Evolutionary conservation across 2,329 filamentous ascomycete species (phyloP).

Genomic region (Daldinia eschscholtzii): DNA sequence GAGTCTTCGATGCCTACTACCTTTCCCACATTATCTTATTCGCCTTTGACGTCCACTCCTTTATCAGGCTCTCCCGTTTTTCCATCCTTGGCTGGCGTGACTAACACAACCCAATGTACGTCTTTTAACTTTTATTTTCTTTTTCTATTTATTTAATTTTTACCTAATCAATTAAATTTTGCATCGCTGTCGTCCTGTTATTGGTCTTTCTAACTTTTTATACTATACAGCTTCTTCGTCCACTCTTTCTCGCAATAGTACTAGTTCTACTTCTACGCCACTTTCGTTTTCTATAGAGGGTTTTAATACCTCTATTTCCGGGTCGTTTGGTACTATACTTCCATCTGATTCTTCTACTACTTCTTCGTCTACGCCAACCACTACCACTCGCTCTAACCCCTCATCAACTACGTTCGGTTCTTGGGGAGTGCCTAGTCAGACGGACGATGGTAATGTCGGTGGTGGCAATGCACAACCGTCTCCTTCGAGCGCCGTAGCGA

Average conservation of each 20-base stretch:
- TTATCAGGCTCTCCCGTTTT: conserved; percentile 49
- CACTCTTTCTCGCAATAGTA: conserved; percentile 43
- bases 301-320: conserved; percentile 38
- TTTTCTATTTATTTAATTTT: not conserved
- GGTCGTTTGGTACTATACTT: conserved; percentile 31
- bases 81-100: conserved; percentile 48
- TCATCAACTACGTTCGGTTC: conserved; percentile 31
- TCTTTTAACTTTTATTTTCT: conserved; percentile 8
- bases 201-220: conserved; percentile 20
- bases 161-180: conserved; percentile 10
- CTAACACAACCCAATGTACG: conserved; percentile 48
- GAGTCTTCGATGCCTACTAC: conserved; percentile 52
- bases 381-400: conserved; percentile 35
- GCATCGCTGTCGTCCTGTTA: not conserved
- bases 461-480: conserved; percentile 45
- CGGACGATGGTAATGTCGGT: conserved; percentile 36
- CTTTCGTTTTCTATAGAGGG: conserved; percentile 45
- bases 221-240: conserved; percentile 39
- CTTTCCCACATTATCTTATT: conserved; percentile 52
- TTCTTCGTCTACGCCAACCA: conserved; percentile 26
- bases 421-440: conserved; percentile 33
- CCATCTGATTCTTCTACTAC: conserved; percentile 26
- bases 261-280: conserved; percentile 40
- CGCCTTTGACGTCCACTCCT: conserved; percentile 52
- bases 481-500: conserved; percentile 45